Evolutionary conservation across 2,329 filamentous ascomycete species (phyloP).

Genomic region (Teratosphaeria zuluensis): DNA sequence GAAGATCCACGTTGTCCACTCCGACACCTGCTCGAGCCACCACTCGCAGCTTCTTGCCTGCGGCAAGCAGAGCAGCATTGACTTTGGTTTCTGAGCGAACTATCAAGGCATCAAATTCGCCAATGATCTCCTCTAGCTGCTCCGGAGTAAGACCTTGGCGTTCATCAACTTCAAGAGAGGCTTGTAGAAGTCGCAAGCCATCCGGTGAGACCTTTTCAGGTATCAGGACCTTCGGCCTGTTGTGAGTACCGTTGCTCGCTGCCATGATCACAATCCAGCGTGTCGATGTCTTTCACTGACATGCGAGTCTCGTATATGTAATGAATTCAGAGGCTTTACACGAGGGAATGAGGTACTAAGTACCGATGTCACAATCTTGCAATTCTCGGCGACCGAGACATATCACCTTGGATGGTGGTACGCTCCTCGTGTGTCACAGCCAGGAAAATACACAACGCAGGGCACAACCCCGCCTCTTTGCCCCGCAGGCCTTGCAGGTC

Average conservation of each 20-base stretch:
- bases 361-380: background rate
- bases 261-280: background rate
- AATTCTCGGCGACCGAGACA: background rate
- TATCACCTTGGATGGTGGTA: background rate
- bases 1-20: slow-evolving; percentile 72
- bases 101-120: slow-evolving; percentile 64
- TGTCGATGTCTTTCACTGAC: background rate
- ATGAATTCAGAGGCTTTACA: no score
- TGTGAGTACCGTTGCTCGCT: background rate
- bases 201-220: slow-evolving; percentile 75
- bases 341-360: background rate
- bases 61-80: slow-evolving; percentile 55
- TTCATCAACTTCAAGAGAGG: slow-evolving; percentile 60
- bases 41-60: slow-evolving; percentile 61
- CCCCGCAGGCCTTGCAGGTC: background rate
- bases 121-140: slow-evolving; percentile 57
- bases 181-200: slow-evolving; percentile 58
- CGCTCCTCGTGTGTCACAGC: background rate
- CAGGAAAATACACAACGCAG: background rate
- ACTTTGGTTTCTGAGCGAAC: slow-evolving; percentile 77
- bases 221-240: slow-evolving; percentile 52
- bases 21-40: slow-evolving; percentile 74
- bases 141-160: slow-evolving; percentile 51
- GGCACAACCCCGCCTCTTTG: background rate
- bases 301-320: no score